Percentiles rank a stretch among this genome's conserved stretches.
Evolutionary conservation across 1,139 yeast species (phyloP).

Genomic region (Saccharomycopsis hybrid): DNA sequence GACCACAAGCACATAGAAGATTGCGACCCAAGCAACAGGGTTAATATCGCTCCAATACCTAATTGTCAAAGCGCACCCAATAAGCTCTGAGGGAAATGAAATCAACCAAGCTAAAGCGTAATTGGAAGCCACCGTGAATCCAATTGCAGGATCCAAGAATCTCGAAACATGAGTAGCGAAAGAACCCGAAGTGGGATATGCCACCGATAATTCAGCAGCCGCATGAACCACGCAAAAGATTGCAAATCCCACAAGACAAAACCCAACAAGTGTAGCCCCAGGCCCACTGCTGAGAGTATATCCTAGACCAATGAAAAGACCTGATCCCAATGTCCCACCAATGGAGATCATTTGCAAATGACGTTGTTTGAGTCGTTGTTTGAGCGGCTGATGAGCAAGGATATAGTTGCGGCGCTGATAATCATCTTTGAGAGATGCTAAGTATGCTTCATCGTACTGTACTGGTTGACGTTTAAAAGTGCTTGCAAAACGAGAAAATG

Average conservation of each 20-base stretch:
- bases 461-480: constrained; percentile 36
- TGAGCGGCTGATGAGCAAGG: constrained; percentile 41
- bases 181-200: constrained; percentile 57
- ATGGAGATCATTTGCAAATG: constrained; percentile 56
- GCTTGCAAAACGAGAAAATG: not conserved
- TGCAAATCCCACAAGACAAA: constrained; percentile 34
- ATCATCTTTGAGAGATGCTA: constrained; percentile 47
- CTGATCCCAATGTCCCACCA: constrained; percentile 52
- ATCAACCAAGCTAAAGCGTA: constrained; percentile 56
- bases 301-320: constrained; percentile 46
- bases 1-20: constrained; percentile 46
- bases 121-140: constrained; percentile 52
- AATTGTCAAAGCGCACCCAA: constrained; percentile 54
- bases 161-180: constrained; percentile 51
- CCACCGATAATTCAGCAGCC: constrained; percentile 56
- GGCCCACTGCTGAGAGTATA: constrained; percentile 51
- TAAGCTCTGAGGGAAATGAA: constrained; percentile 53
- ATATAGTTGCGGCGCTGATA: constrained; percentile 41
- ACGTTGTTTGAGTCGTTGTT: constrained; percentile 42
- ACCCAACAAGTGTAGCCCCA: constrained; percentile 41
- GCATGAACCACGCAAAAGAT: constrained; percentile 51
- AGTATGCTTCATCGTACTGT: constrained; percentile 45
- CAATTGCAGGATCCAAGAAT: constrained; percentile 59
- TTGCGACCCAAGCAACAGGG: constrained; percentile 49
- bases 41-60: constrained; percentile 47